Base-by-base conservation (phyloP, 2,329 filamentous ascomycete species). In the Fusarium drepaniforme region DNA sequence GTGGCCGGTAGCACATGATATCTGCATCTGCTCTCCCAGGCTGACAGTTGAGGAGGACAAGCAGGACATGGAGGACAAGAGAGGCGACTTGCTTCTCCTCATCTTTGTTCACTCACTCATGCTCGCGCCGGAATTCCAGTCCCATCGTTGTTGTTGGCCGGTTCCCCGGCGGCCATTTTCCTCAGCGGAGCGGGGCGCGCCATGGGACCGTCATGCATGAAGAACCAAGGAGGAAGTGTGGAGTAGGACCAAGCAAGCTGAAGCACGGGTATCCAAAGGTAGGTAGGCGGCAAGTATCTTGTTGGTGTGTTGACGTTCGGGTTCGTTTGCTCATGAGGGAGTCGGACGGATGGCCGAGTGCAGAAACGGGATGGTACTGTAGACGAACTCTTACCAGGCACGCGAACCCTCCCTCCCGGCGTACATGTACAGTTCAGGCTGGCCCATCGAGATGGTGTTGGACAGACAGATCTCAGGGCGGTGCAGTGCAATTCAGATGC, bases 401-500 rank as follows among this genome's bases (percentile, higher is more conserved):
- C 49, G 38, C 63, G 67, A 69, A 30, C 49, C 64, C 42, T 33
- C 25, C 49, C 28, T 15, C 28, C 49, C 18, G 28, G 49, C 28
- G 30, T n/a, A 53, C 28, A 53, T 28, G 37, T 33, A 38, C 42
- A 69, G 46, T 25, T 59, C n/a, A 51, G 68, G 35, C 51, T 33
- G 67, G 33, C 12, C 42, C 46, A 71, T 71, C 67, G 61, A 64
- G 33, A 61, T 57, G 63, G 35, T 68, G 71, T 64, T 67, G 70
- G 68, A 68, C 60, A 77, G 71, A 66, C 76, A 75, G 76, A 78
- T 79, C 77, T 77, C 64, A 76, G 69, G 71, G 71, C 68, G 13
- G 75, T 79, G 75, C 70, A 68, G 75, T 79, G 76, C 70, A 68
- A 78, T 75, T 67, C 37, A 49, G 66, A 78, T 79, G 78, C 74